phyloP scores from a whole-genome alignment of 2,329 filamentous ascomycete genomes.

The Trichoderma sp. region DNA sequence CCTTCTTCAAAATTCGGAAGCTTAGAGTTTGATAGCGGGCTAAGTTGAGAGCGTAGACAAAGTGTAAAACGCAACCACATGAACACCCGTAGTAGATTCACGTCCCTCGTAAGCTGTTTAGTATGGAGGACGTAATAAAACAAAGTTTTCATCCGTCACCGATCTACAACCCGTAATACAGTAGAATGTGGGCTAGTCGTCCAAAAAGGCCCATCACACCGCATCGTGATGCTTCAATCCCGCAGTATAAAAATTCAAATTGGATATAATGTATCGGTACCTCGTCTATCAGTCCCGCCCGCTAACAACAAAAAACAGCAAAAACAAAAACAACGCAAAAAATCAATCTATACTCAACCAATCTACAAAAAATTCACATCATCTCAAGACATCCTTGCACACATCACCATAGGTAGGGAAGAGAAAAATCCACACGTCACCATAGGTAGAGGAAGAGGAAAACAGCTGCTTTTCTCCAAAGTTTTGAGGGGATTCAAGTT shows the following conservation, averaged over 20 bases:
- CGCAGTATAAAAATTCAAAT: background rate
- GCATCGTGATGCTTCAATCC: background rate
- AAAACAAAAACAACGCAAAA: background rate
- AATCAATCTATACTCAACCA: background rate
- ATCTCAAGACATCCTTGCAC: background rate
- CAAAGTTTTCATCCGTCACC: background rate
- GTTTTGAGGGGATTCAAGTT: background rate
- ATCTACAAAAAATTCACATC: background rate
- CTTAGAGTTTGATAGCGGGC: background rate
- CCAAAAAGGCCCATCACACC: too few species aligned
- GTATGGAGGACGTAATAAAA: background rate
- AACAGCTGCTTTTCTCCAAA: background rate
- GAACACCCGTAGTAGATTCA: background rate
- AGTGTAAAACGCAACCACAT: background rate
- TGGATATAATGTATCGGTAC: constrained; percentile 3
- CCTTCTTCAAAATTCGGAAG: fast-evolving
- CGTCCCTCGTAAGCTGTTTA: background rate
- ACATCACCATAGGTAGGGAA: background rate
- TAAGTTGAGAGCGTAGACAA: background rate
- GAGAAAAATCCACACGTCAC: constrained; percentile 11
- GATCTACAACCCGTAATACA: background rate
- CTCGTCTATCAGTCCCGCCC: background rate
- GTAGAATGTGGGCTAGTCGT: too few species aligned
- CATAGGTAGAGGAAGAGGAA: background rate
- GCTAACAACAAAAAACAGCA: background rate